Base-by-base conservation (phyloP, 805 yeast genomes). In the Saturnispora zaruensis region DNA sequence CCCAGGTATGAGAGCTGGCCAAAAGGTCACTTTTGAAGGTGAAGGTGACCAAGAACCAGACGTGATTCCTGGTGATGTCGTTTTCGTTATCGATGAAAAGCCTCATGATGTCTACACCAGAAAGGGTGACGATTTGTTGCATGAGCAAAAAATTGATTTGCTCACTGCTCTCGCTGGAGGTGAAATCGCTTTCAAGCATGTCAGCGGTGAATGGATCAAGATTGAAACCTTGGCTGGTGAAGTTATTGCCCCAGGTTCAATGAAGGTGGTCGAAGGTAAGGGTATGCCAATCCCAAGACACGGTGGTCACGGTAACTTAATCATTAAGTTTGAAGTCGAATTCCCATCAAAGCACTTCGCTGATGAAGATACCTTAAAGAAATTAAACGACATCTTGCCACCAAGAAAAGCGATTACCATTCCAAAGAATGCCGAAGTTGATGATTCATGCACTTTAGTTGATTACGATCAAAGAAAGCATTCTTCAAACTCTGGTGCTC, bases 21-120 rank as follows among this genome's bases (percentile, higher is more conserved):
- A 91, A 73, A 82, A 81, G 71, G 78, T 93, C 59, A 87, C 81
- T 6, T 93, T 91, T 74, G 76, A 81, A 59, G 98, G 97, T 58
- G 97, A 91, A 74, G 97, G 97, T 63, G 99, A 93, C 71, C 96
- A 91, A 71, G 93, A 85, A 57, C 98, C 98, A 54, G 89, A 85
- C 67, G 77, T 87, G 52, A 81, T 89, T 53, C 96, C 99, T 28
- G 99, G 99, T 68, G 99, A 93, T 68, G 98, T 93, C 56, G 77
- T 93, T 53, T 89, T 93, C 57, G 85, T 89, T 37, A 79, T 93
- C 57, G 91, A 87, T 55, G 96, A 91, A 75, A 87, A 84, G 74
- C 87, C 88, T 55, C 95, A 93, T 68, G 79, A 77, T 43, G 66
- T 74, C 52, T 93, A 88, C 75, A 78, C 79, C 59, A 87, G 99